Evolutionary conservation across 2,329 filamentous ascomycete species (phyloP).

Genomic region (Gaeumannomyces sp.): DNA sequence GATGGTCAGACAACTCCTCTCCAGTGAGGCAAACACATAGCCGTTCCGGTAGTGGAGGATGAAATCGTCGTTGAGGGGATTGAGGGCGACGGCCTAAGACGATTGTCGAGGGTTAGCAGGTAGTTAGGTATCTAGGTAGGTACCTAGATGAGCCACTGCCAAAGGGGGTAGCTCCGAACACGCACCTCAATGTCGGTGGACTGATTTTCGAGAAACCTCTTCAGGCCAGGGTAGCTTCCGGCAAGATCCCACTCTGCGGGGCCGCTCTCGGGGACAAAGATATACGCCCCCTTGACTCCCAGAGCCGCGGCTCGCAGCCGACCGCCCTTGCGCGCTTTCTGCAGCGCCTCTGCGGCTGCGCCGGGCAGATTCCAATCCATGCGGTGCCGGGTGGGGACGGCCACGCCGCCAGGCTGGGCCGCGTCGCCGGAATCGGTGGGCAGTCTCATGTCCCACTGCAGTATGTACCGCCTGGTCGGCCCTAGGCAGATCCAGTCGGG

Average conservation of each 20-base stretch:
- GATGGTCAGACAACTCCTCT: background rate
- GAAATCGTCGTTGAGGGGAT: conserved; percentile 2
- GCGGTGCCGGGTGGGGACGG: background rate
- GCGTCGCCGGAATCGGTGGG: background rate
- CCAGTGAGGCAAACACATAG: background rate
- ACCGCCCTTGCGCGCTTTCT: background rate
- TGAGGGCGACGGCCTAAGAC: background rate
- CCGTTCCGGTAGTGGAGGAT: conserved; percentile 2
- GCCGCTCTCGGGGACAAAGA: background rate
- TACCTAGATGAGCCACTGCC: too few species aligned
- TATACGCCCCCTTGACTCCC: background rate
- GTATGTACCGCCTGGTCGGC: background rate
- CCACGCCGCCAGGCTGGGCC: background rate
- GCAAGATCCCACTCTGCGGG: conserved; percentile 1
- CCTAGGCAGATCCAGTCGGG: conserved; percentile 7
- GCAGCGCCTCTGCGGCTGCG: background rate
- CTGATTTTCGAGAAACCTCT: background rate
- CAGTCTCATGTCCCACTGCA: background rate
- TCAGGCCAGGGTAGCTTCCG: background rate
- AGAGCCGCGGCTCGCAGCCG: background rate
- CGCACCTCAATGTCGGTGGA: conserved; percentile 3
- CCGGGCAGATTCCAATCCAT: background rate
- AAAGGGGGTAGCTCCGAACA: background rate
- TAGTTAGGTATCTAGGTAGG: too few species aligned
- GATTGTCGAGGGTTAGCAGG: background rate